Base-by-base conservation (phyloP, 2,329 filamentous ascomycete species). In the Incumbomyces lentus region DNA sequence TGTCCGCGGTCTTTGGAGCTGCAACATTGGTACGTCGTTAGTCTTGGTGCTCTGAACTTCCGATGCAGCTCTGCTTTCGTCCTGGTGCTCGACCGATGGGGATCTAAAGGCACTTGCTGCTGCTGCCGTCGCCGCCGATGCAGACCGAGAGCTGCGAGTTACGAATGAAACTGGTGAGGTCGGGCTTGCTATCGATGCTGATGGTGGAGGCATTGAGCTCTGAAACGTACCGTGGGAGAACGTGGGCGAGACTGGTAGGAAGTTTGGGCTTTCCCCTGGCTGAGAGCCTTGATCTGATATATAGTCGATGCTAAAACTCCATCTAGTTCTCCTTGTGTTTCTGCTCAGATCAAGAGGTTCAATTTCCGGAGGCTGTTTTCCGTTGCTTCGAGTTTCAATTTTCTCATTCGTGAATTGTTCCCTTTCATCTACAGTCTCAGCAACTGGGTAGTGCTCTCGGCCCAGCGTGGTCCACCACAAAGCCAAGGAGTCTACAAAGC, bases 391-490 rank as follows among this genome's bases (percentile, higher is more conserved):
- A 17, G 33, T 35, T 35, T 12, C 12, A 4, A 6, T 4, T 35
- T 35, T n/a, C 33, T 35, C 33, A 4, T 35, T 8, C 22, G 22
- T 5, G 22, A 4, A 8, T 35, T 35, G 33, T 6, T 17, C 33
- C 16, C 12, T 4, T 4, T 35, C 33, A 12, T n/a, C 12, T 11
- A 11, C 5, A 35, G 33, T 6, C 18, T 16, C 31, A 14, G 14
- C n/a, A 14, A 38, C 16, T 8, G 42, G 34, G 4, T 26, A 26
- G 22, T 8, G 4, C 22, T 4, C 22, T 26, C 8, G 4, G 22
- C 8, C n/a, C n/a, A n/a, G 22, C 8, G 22, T 26, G 22, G 22
- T 5, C 51, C 68, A 72, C 70, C 69, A 72, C 35, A 60, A 54
- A 41, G 61, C 60, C 14, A 71, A 49, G 7, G 57, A 55, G 32